phyloP scores from a whole-genome alignment of 2,329 filamentous ascomycete genomes.

The Cytospora leucostoma region DNA sequence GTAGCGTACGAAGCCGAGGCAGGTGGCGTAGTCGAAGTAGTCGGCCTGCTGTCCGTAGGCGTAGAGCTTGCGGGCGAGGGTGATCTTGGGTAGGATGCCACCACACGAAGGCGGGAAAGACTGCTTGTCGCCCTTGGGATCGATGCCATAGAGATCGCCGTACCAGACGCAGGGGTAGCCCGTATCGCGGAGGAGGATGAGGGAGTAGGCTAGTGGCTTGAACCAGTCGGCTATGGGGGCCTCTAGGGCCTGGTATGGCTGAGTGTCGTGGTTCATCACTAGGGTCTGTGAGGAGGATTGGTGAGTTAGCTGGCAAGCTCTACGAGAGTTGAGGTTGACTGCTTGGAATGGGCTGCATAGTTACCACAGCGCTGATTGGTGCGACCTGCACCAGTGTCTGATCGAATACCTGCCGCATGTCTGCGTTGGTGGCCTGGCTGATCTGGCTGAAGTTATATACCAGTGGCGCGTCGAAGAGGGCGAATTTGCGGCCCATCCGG shows the following conservation, averaged over 20 bases:
- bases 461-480: slow-evolving; percentile 68
- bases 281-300: slow-evolving; percentile 49
- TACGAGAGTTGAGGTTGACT: not conserved
- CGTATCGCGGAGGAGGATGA: slow-evolving; percentile 65
- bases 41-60: slow-evolving; percentile 67
- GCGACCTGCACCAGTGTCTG: slow-evolving; percentile 53
- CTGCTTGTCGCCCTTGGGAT: slow-evolving; percentile 39
- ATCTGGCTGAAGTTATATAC: slow-evolving; percentile 67
- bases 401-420: slow-evolving; percentile 66
- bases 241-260: slow-evolving; percentile 44
- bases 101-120: slow-evolving; percentile 55
- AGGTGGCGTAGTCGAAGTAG: slow-evolving; percentile 62
- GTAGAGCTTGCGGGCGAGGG: slow-evolving; percentile 64
- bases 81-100: slow-evolving; percentile 57
- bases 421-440: slow-evolving; percentile 56
- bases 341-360: not conserved
- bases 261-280: slow-evolving; percentile 72
- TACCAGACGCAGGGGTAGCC: slow-evolving; percentile 71
- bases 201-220: slow-evolving; percentile 70
- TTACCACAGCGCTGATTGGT: slow-evolving; percentile 41
- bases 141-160: slow-evolving; percentile 68
- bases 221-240: slow-evolving; percentile 66
- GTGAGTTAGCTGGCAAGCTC: not conserved
- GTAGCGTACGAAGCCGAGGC: slow-evolving; percentile 61
- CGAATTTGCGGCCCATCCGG: slow-evolving; percentile 57